A percentile compares a stretch with the other conserved stretches of the same genome.
Evolutionary conservation across 2,329 filamentous ascomycete genomes (phyloP).

Genomic region (Curvularia hawaiiensis): DNA sequence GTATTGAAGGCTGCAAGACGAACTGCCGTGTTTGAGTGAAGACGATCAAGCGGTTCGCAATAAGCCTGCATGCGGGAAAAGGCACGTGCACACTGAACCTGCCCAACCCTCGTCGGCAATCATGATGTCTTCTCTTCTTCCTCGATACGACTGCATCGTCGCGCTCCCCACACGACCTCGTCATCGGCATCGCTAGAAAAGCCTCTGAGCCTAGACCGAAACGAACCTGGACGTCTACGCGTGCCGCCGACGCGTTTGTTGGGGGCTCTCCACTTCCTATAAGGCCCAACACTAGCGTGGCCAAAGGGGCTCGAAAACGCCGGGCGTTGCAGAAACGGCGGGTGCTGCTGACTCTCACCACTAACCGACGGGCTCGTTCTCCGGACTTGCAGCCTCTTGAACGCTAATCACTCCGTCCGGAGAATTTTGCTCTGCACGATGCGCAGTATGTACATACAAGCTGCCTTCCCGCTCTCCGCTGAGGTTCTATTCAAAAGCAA

Average conservation of each 20-base stretch:
- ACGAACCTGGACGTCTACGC: constrained; percentile 9
- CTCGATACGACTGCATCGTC: not conserved
- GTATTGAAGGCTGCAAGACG: not conserved
- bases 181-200: not conserved
- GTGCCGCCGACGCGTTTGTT: constrained; percentile 24
- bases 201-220: not conserved
- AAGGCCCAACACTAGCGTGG: constrained; percentile 14
- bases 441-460: not conserved
- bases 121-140: not conserved
- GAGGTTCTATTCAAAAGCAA: not conserved
- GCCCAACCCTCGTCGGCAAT: not conserved
- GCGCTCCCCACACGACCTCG: not conserved
- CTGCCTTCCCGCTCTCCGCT: not conserved
- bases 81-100: not conserved
- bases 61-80: not conserved
- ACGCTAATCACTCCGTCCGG: constrained; percentile 7
- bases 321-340: constrained; percentile 21
- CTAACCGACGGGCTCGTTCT: constrained; percentile 7
- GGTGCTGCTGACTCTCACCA: constrained; percentile 11
- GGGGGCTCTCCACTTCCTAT: constrained; percentile 18
- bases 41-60: not conserved
- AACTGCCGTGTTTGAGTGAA: not conserved
- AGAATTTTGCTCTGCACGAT: constrained; percentile 6
- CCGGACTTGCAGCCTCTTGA: constrained; percentile 4
- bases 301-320: constrained; percentile 18